Percentiles rank a stretch among this genome's conserved stretches.
Conservation (phyloP, 148 eudicot genomes). For the Fagopyrum esculentum region DNA sequence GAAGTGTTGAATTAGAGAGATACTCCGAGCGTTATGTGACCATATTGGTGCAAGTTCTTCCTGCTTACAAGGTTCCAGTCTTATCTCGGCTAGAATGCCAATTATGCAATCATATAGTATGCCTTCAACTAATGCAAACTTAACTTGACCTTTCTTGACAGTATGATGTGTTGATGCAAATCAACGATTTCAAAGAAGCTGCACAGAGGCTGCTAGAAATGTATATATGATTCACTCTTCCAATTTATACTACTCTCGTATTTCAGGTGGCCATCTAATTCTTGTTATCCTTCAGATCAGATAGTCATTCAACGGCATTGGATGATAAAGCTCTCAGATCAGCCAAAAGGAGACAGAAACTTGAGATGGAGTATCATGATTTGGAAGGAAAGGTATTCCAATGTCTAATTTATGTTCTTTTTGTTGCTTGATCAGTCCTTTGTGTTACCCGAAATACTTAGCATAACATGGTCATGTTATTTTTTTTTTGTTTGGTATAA, state of each 20-base stretch:
- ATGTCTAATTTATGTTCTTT: not conserved
- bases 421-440: not conserved
- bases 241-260: not conserved
- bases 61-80: slow-evolving; percentile 42
- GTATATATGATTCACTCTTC: slow-evolving; percentile 33
- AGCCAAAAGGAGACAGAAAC: slow-evolving; percentile 24
- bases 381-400: slow-evolving; percentile 43
- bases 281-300: slow-evolving; percentile 31
- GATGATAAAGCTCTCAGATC: slow-evolving; percentile 22
- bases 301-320: slow-evolving; percentile 6
- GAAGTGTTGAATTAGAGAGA: slow-evolving; percentile 50
- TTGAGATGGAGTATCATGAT: slow-evolving; percentile 35
- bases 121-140: not conserved
- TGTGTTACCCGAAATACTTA: too few relatives aligned
- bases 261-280: slow-evolving; percentile 12
- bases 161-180: slow-evolving; percentile 29
- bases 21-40: slow-evolving; percentile 30
- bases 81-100: not conserved
- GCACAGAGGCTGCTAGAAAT: slow-evolving; percentile 37
- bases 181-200: slow-evolving; percentile 25
- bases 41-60: slow-evolving; percentile 32
- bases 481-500: too few relatives aligned
- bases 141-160: not conserved
- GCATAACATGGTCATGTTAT: too few relatives aligned
- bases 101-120: not conserved